Conservation (phyloP, 371 early-diverging fungal genomes). For the Encephalitozoon hellem region DNA sequence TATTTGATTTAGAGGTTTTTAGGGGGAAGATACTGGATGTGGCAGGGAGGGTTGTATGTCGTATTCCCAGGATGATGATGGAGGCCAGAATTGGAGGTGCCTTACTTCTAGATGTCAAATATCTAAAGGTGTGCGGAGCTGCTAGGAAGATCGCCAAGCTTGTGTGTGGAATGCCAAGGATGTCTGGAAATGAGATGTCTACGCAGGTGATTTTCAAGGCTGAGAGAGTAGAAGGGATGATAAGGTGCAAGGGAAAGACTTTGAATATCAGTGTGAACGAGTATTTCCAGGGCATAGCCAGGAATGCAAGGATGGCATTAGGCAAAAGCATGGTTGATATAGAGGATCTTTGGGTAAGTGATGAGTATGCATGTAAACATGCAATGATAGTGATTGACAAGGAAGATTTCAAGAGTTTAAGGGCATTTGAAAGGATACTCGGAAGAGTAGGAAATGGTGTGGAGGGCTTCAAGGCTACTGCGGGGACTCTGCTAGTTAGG, state of each 20-base stretch:
- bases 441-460: background rate
- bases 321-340: background rate
- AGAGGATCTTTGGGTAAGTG: background rate
- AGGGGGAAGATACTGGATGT: background rate
- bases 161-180: background rate
- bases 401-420: background rate
- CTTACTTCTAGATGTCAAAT: background rate
- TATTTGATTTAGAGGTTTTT: background rate
- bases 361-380: background rate
- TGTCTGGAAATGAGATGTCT: background rate
- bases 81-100: background rate
- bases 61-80: background rate
- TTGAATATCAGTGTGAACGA: background rate
- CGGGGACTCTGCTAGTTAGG: background rate
- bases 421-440: background rate
- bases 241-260: background rate
- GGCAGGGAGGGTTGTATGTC: background rate
- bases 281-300: background rate
- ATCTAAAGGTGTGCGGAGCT: background rate
- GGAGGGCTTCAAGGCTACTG: background rate
- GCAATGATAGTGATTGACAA: background rate
- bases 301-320: background rate
- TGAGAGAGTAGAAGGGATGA: background rate
- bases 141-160: background rate
- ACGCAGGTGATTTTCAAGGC: background rate